phyloP scores from a whole-genome alignment of 2,329 filamentous ascomycete genomes.

The Fusarium oxysporum region DNA sequence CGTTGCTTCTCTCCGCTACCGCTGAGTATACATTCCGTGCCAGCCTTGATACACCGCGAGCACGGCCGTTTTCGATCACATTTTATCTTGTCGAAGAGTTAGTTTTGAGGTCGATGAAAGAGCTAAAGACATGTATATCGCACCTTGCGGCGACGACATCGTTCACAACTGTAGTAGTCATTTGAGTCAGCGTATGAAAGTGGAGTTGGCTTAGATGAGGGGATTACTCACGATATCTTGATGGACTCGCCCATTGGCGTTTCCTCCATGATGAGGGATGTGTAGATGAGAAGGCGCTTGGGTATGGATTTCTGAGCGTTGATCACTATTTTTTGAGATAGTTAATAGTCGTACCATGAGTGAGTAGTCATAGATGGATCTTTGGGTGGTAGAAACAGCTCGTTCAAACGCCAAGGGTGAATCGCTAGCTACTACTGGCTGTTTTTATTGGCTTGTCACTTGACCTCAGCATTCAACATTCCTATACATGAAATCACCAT shows the following conservation, averaged over 20 bases:
- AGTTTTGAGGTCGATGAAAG: not conserved
- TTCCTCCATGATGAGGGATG: slow-evolving; percentile 45
- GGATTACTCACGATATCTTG: slow-evolving; percentile 51
- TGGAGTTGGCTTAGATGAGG: slow-evolving; percentile 11
- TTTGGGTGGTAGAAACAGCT: slow-evolving; percentile 20
- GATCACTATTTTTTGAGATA: not conserved
- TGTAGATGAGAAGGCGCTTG: not conserved
- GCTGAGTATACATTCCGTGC: slow-evolving; percentile 54
- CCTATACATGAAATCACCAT: not conserved
- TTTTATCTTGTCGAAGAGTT: slow-evolving; percentile 57
- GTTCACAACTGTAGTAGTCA: slow-evolving; percentile 52
- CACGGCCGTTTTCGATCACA: slow-evolving; percentile 65
- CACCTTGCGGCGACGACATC: slow-evolving; percentile 59
- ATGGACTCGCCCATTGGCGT: slow-evolving; percentile 52
- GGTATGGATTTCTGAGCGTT: not conserved
- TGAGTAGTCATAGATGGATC: slow-evolving; percentile 9
- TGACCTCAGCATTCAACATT: slow-evolving; percentile 14
- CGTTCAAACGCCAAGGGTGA: slow-evolving; percentile 30
- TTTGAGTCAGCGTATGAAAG: slow-evolving; percentile 16
- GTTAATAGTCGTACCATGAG: not conserved
- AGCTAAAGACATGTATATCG: not conserved
- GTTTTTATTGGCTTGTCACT: slow-evolving; percentile 29
- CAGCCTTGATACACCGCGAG: slow-evolving; percentile 59
- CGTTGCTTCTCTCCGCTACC: slow-evolving; percentile 58
- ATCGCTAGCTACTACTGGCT: not conserved